Evolutionary conservation across 805 yeast genomes (phyloP), one percentile per base, ranked within the genome.

Genomic region (Sungouiella thailandica): DNA sequence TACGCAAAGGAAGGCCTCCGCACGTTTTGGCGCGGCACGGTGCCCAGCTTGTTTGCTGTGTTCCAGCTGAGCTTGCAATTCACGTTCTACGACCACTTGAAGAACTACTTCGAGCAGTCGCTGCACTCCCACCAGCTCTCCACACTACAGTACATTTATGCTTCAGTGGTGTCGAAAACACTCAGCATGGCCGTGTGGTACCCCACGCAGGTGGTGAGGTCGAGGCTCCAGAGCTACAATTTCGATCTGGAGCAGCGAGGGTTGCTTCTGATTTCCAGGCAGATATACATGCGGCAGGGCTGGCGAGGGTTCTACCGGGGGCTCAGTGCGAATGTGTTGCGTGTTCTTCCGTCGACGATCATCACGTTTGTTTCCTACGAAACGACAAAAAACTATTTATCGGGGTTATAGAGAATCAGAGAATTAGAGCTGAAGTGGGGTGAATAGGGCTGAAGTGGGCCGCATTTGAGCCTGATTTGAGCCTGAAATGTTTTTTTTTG

Each of bases 291-390:
- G 1, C 49, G 52, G 2, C 83, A 79, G 36, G 34, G 53, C 0
- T 8, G 74, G 4, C 41, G 49, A 9, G 96, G 88, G 0, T 82
- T 89, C 40, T 93, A 93, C 55, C 80, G 83, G 45, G 98, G 98
- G 0, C 57, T 93, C 12, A 60, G 76, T 2, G 82, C 95, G 2
- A 89, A 88, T 43, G 52, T 90, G 12, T 38, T 84, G 2, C 66
- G 97, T 29, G 96, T 90, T 1, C 70, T 93, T 4, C 98, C 98
- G 0, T 88, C 96, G 1, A 89, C 97, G 4, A 84, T 96, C 52
- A 74, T 89, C 9, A 93, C 97, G 0, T 87, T 93, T 53, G 67
- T 83, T 4, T 83, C 83, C 4, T 93, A 93, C 50, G 98, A 93
- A 53, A 66, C 72, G 7, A 43, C 43, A 16, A 44, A 41, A 29